phyloP scores from a whole-genome alignment of 352 stramenopile genomes.

The Phytophthora kernoviae region DNA sequence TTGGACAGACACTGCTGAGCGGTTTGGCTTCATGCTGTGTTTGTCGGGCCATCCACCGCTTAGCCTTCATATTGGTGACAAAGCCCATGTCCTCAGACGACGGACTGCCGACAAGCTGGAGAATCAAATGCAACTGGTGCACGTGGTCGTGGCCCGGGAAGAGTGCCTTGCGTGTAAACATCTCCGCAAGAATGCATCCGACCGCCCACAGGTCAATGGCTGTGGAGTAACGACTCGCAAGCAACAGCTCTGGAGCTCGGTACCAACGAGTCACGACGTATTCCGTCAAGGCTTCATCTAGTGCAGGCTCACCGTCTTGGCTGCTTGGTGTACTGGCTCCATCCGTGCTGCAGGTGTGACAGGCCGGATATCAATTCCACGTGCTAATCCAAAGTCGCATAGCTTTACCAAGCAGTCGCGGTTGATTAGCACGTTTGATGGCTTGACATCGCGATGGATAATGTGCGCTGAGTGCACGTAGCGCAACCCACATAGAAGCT shows the following conservation, averaged over 20 bases:
- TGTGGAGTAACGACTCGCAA: constrained; percentile 95
- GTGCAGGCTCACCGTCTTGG: constrained; percentile 38
- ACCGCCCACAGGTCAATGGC: constrained; percentile 96
- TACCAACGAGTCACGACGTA: constrained; percentile 96
- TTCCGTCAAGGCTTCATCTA: constrained; percentile 79
- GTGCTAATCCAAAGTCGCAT: constrained; percentile 90
- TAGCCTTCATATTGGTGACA: constrained; percentile 84
- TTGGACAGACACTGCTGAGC: constrained; percentile 56
- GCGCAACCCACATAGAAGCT: constrained; percentile 75
- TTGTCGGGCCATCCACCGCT: constrained; percentile 82
- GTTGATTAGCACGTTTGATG: constrained; percentile 96
- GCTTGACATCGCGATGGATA: constrained; percentile 94
- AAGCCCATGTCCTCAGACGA: constrained; percentile 71
- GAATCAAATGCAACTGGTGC: constrained; percentile 90
- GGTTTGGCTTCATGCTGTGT: constrained; percentile 61
- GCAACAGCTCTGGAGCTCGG: constrained; percentile 91
- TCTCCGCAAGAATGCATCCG: constrained; percentile 99
- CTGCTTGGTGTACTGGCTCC: constrained; percentile 33
- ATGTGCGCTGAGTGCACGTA: constrained; percentile 91
- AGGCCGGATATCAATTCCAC: constrained; percentile 60
- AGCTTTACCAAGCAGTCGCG: constrained; percentile 90
- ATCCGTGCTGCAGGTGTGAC: constrained; percentile 30
- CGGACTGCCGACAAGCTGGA: constrained; percentile 74
- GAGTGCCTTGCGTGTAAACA: constrained; percentile 90
- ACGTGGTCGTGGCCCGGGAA: constrained; percentile 88